These are phyloP conservation scores for Gypsophila paniculata DNA, from an alignment of 179 eudicot genomes.

Conservation along the genomic window DNA sequence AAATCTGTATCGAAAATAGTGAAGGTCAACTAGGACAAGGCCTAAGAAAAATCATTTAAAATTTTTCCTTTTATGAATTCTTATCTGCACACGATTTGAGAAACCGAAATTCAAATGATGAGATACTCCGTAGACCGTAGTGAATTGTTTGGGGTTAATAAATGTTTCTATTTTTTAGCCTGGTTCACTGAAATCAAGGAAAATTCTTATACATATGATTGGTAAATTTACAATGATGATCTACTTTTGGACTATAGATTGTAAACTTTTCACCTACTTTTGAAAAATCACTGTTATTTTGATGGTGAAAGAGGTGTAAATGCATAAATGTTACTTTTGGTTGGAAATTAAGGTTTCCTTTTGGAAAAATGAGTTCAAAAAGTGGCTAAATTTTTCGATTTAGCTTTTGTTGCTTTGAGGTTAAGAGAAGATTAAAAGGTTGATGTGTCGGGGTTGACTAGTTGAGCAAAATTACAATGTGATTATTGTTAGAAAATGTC, in stretches of 20 bases:
- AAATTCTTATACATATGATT: neutral
- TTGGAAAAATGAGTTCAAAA: constrained; percentile 18
- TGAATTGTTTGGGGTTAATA: neutral
- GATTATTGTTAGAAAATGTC: constrained; percentile 15
- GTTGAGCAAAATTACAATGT: no score
- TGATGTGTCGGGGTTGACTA: no score
- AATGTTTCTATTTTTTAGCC: neutral
- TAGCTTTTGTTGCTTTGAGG: no score
- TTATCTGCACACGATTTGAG: no score
- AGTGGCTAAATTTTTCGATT: constrained; percentile 10
- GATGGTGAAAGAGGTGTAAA: constrained; percentile 15
- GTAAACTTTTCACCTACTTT: neutral
- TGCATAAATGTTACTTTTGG: constrained; percentile 7
- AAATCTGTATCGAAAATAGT: no score
- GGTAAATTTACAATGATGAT: constrained; percentile 22
- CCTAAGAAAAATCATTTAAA: no score
- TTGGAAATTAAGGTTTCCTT: constrained; percentile 22
- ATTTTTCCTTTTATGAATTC: no score
- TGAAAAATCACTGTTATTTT: constrained; percentile 14
- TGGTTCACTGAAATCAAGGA: neutral
- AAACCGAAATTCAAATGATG: no score
- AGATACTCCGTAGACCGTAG: no score
- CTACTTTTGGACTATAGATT: constrained; percentile 12
- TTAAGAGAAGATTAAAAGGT: no score
- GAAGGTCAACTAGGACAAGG: no score